These are phyloP conservation scores for Adansonia rubrostipa DNA, from an alignment of 441 rosid genomes.

Conservation along the genomic window DNA sequence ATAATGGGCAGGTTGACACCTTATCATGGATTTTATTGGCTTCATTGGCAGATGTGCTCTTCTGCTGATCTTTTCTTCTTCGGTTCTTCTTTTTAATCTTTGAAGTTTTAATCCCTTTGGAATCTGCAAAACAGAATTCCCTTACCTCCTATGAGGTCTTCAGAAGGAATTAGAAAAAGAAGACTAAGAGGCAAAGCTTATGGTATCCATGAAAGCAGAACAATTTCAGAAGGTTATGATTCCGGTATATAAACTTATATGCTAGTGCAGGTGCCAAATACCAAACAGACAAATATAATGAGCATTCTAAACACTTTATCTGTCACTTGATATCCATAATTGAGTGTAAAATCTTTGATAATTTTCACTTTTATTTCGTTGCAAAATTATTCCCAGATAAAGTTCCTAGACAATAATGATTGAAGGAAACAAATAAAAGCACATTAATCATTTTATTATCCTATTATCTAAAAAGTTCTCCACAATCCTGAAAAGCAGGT, in stretches of 20 bases:
- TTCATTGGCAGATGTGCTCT: conserved; percentile 43
- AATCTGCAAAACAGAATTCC: conserved; percentile 62
- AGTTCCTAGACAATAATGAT: neutral
- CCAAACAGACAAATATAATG: conserved; percentile 8
- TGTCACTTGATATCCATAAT: neutral
- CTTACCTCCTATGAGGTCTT: conserved; percentile 44
- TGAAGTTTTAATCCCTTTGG: conserved; percentile 61
- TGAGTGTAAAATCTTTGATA: neutral
- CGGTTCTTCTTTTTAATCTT: conserved; percentile 79
- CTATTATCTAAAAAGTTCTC: neutral
- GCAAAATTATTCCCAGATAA: neutral
- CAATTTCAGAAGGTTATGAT: conserved; percentile 9
- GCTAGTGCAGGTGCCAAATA: neutral
- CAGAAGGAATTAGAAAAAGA: conserved; percentile 46
- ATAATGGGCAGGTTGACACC: conserved; percentile 44
- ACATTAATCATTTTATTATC: neutral
- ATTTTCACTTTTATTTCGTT: neutral
- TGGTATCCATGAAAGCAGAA: conserved; percentile 17
- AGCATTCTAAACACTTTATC: neutral
- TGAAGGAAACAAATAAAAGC: conserved; percentile 5
- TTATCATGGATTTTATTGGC: conserved; percentile 39
- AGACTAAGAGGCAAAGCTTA: conserved; percentile 41
- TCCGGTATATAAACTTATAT: conserved; percentile 1
- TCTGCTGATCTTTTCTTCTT: conserved; percentile 66
- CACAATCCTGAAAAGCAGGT: neutral